Conservation (phyloP, 768 basidiomycete species). For the Cyclocybe cylindracea region DNA sequence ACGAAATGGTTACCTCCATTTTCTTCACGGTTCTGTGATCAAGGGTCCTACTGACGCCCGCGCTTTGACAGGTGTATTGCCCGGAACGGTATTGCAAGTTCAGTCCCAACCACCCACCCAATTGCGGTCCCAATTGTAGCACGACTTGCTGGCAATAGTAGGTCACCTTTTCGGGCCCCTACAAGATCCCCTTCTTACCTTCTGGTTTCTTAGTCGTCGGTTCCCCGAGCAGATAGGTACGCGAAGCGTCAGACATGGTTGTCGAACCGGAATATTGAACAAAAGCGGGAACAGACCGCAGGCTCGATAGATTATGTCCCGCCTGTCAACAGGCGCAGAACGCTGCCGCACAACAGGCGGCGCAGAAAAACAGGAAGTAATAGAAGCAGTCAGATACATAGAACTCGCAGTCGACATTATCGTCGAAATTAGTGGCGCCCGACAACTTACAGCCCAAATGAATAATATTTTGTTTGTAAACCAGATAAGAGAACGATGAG, state of each 20-base stretch:
- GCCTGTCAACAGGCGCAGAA: constrained; percentile 23
- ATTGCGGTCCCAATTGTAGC: constrained; percentile 61
- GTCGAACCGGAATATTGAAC: constrained; percentile 3
- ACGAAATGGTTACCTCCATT: constrained; percentile 48
- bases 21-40: constrained; percentile 10
- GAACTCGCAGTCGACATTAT: too few relatives aligned
- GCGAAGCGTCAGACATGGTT: constrained; percentile 2
- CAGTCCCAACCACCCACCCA: constrained; percentile 59
- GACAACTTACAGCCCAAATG: too few relatives aligned
- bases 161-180: constrained; percentile 23
- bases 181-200: not conserved
- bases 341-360: not conserved
- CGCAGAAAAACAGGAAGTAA: not conserved
- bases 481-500: too few relatives aligned
- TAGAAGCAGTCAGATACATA: too few relatives aligned
- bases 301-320: constrained; percentile 27
- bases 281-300: constrained; percentile 23
- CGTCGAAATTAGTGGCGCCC: too few relatives aligned
- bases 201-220: constrained; percentile 49
- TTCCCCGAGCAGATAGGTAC: constrained; percentile 72
- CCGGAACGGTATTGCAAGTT: constrained; percentile 69
- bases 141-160: constrained; percentile 80
- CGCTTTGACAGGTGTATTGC: constrained; percentile 56
- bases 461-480: too few relatives aligned
- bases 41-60: constrained; percentile 6